A percentile compares a stretch with the other conserved stretches of the same genome.
Conservation (phyloP, 768 basidiomycete genomes). For the Xerocomellus intermedius region DNA sequence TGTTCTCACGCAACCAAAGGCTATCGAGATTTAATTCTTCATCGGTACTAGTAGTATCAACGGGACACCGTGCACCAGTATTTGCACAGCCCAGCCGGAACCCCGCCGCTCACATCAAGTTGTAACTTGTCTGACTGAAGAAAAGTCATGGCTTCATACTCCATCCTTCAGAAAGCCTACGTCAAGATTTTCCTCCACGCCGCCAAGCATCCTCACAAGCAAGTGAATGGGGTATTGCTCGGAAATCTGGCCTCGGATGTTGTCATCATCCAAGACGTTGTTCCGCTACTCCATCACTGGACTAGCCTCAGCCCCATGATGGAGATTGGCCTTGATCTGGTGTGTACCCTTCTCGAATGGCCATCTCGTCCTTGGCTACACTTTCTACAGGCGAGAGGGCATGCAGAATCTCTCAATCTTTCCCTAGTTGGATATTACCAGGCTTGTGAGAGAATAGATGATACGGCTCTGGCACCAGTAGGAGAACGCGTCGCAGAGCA, state of each 20-base stretch:
- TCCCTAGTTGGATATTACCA: constrained; percentile 75
- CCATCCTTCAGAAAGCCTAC: constrained; percentile 60
- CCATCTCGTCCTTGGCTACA: background rate
- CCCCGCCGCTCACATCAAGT: background rate
- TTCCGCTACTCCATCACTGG: constrained; percentile 85
- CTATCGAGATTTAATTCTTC: too few relatives aligned
- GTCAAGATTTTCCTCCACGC: constrained; percentile 76
- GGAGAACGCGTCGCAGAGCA: constrained; percentile 61
- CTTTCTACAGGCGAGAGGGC: constrained; percentile 48
- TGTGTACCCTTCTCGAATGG: constrained; percentile 33
- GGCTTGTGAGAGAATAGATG: constrained; percentile 62
- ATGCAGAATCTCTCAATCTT: constrained; percentile 54
- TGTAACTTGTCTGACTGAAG: background rate
- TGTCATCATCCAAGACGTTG: constrained; percentile 58
- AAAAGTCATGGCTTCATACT: constrained; percentile 41
- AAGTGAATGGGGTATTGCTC: constrained; percentile 78
- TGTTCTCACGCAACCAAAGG: constrained; percentile 3
- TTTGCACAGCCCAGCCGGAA: too few relatives aligned
- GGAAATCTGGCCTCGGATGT: constrained; percentile 43
- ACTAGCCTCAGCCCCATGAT: constrained; percentile 82
- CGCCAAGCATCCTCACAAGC: constrained; percentile 72
- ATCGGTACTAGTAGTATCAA: too few relatives aligned
- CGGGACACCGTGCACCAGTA: too few relatives aligned
- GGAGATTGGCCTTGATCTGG: constrained; percentile 80
- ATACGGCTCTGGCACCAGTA: constrained; percentile 59